Evolutionary conservation across 345 rosid species (phyloP).

Genomic region (Populus deltoides): DNA sequence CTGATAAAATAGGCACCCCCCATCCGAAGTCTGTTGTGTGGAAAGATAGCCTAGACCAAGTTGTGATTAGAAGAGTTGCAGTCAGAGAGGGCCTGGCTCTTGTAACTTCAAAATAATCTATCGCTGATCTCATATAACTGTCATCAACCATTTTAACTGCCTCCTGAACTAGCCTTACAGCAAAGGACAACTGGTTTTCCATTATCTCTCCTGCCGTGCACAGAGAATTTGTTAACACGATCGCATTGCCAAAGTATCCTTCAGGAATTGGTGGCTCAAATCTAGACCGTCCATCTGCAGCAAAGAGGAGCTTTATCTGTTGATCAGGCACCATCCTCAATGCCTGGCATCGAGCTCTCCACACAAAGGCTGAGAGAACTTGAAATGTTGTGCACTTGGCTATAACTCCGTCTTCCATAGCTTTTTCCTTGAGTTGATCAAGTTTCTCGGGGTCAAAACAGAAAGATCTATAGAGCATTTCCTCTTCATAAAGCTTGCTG

Average conservation of each 20-base stretch:
- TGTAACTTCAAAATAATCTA: conserved; percentile 78
- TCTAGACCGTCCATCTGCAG: conserved; percentile 72
- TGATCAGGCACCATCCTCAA: conserved; percentile 58
- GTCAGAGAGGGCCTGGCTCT: conserved; percentile 77
- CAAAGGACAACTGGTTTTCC: conserved; percentile 46
- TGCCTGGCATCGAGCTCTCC: conserved; percentile 78
- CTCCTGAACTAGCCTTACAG: conserved; percentile 48
- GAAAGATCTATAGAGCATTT: conserved; percentile 63
- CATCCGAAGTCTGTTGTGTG: conserved; percentile 82
- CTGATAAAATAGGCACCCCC: conserved; percentile 74
- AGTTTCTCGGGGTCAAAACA: conserved; percentile 62
- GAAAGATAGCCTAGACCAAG: conserved; percentile 82
- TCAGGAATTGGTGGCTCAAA: conserved; percentile 63
- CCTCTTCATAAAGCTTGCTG: conserved; percentile 56
- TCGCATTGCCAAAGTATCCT: conserved; percentile 74
- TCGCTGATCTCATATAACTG: conserved; percentile 77
- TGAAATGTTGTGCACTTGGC: conserved; percentile 65
- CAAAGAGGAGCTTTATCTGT: conserved; percentile 72
- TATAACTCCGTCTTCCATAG: conserved; percentile 41
- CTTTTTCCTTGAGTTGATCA: conserved; percentile 47
- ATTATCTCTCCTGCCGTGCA: conserved; percentile 65
- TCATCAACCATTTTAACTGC: conserved; percentile 68
- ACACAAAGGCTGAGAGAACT: conserved; percentile 68
- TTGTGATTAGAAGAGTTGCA: conserved; percentile 71
- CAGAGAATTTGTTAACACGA: conserved; percentile 60